Evolutionary conservation across 2,329 filamentous ascomycete genomes (phyloP).

Genomic region (Pseudogymnoascus sp.): DNA sequence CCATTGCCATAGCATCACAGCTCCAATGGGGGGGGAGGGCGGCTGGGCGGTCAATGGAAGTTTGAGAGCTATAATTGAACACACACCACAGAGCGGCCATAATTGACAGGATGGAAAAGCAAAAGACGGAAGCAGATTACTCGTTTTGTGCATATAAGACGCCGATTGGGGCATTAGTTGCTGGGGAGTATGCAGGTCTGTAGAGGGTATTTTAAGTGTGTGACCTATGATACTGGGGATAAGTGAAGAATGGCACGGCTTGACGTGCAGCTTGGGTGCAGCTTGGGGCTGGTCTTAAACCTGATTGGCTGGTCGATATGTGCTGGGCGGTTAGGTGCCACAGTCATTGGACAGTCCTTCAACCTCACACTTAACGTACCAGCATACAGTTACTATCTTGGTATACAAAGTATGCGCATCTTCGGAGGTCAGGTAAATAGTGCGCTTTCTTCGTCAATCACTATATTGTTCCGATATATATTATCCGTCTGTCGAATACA

Average conservation of each 20-base stretch:
- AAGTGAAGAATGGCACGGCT: conserved; percentile 8
- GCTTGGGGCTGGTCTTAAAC: not conserved
- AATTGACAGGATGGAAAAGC: not conserved
- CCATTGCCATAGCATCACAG: not conserved
- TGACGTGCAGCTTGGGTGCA: not conserved
- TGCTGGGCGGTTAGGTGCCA: conserved; percentile 3
- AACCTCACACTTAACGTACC: not conserved
- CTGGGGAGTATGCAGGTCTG: not conserved
- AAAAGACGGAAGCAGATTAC: not conserved
- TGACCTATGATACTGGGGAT: conserved; percentile 6
- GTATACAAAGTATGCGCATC: not conserved
- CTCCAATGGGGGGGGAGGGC: not conserved
- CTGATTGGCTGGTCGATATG: not conserved
- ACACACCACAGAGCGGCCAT: not conserved
- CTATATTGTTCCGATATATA: not conserved
- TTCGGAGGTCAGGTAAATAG: not conserved
- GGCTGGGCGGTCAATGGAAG: not conserved
- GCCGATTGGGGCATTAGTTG: not conserved
- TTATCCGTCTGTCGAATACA: not conserved
- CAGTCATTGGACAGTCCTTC: not conserved
- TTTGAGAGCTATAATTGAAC: conserved; percentile 4
- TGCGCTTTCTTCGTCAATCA: not conserved
- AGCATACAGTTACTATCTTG: not conserved
- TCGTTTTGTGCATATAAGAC: conserved; percentile 6
- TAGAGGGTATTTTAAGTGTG: not conserved